Evolutionary conservation across 1,284 basidiomycete species (phyloP).

Genomic region (Porphyrellus sp.): DNA sequence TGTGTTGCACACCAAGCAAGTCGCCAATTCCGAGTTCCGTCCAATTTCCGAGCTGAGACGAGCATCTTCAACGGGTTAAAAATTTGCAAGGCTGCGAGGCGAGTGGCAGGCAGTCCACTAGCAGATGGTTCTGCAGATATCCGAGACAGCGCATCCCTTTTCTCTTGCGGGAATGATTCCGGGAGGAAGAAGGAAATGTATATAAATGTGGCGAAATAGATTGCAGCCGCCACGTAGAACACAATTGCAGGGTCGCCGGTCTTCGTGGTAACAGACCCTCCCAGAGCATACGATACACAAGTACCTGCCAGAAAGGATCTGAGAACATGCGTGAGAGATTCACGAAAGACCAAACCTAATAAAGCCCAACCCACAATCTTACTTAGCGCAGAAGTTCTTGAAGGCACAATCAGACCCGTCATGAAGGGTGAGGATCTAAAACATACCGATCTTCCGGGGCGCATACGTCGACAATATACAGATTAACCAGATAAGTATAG

Average conservation of each 20-base stretch:
- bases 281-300: conserved; percentile 28
- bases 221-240: conserved; percentile 20
- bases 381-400: conserved; percentile 33
- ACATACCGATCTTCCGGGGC: conserved; percentile 29
- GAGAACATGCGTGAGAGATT: not conserved
- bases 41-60: conserved; percentile 20
- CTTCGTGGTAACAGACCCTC: conserved; percentile 31
- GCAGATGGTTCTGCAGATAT: conserved; percentile 1
- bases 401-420: not conserved
- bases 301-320: conserved; percentile 20
- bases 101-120: not conserved
- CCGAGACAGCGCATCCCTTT: conserved; percentile 19
- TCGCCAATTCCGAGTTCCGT: conserved; percentile 34
- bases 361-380: conserved; percentile 29
- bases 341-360: conserved; percentile 20
- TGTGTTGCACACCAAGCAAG: conserved; percentile 31
- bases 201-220: conserved; percentile 19
- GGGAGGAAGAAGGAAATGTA: conserved; percentile 34
- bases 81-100: not conserved
- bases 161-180: conserved; percentile 33
- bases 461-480: conserved; percentile 33
- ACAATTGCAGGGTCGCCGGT: conserved; percentile 30
- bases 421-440: not conserved
- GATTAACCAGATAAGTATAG: conserved; percentile 23
- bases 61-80: conserved; percentile 31